phyloP scores from a whole-genome alignment of 176 grass and related monocot species.

The Elaeis guineensis region DNA sequence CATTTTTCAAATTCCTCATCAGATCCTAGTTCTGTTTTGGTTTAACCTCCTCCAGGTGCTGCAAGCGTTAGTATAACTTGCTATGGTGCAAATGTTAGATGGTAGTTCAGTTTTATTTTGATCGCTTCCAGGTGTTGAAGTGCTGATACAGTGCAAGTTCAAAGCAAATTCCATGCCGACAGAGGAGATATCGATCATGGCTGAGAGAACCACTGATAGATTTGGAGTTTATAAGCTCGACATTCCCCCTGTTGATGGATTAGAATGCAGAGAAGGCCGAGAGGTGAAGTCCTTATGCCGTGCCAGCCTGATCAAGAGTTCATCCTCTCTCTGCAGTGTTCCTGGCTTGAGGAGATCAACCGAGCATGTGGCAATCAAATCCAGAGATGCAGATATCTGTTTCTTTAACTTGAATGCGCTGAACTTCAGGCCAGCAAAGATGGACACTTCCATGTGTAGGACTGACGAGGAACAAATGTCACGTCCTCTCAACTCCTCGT shows the following conservation, averaged over 20 bases:
- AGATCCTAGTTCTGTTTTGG: neutral
- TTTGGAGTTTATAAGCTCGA: constrained; percentile 89
- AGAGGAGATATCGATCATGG: constrained; percentile 70
- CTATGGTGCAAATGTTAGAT: too few relatives aligned
- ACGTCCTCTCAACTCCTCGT: constrained; percentile 23
- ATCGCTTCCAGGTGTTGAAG: constrained; percentile 54
- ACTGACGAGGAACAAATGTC: neutral
- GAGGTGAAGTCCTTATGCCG: constrained; percentile 67
- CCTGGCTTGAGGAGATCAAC: constrained; percentile 51
- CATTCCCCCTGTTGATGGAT: constrained; percentile 68
- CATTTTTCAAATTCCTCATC: neutral
- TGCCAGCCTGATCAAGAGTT: constrained; percentile 60
- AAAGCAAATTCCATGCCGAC: constrained; percentile 49
- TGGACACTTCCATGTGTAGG: constrained; percentile 41
- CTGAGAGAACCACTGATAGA: constrained; percentile 80
- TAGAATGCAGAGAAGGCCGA: constrained; percentile 75
- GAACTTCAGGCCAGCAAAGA: constrained; percentile 68
- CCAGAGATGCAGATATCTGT: constrained; percentile 44
- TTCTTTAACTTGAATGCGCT: constrained; percentile 96
- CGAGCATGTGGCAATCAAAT: constrained; percentile 76
- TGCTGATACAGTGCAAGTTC: constrained; percentile 79
- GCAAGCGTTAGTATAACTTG: neutral
- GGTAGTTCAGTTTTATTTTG: neutral
- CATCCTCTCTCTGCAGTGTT: constrained; percentile 68
- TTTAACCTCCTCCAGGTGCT: constrained; percentile 1